Conservation (phyloP, 495 filamentous ascomycete species). For the Parathielavia hyrcaniae region DNA sequence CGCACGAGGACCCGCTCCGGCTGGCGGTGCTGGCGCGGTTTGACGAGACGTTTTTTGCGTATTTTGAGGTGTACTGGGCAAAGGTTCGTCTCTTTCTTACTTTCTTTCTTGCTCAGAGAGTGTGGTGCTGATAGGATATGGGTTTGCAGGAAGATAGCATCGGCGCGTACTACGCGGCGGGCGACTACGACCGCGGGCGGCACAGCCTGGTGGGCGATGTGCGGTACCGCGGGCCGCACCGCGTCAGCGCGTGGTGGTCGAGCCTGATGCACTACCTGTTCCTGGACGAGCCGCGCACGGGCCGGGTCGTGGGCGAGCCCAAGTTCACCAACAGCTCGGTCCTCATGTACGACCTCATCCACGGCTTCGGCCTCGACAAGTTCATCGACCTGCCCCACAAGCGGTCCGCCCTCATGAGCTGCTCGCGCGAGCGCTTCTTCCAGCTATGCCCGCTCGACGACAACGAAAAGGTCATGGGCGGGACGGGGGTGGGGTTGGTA, state of each 20-base stretch:
- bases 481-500: slow-evolving; percentile 41
- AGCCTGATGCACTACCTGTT: slow-evolving; percentile 64
- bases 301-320: slow-evolving; percentile 58
- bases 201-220: slow-evolving; percentile 63
- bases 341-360: slow-evolving; percentile 59
- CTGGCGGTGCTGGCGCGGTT: slow-evolving; percentile 57
- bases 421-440: slow-evolving; percentile 62
- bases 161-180: slow-evolving; percentile 58
- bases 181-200: slow-evolving; percentile 60
- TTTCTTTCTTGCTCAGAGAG: not conserved
- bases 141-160: slow-evolving; percentile 56
- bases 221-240: slow-evolving; percentile 56
- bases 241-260: slow-evolving; percentile 64
- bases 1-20: slow-evolving; percentile 58
- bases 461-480: slow-evolving; percentile 43
- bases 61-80: slow-evolving; percentile 67
- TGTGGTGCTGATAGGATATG: not conserved
- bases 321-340: slow-evolving; percentile 54
- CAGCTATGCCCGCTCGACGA: slow-evolving; percentile 55
- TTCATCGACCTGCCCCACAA: slow-evolving; percentile 63
- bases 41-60: slow-evolving; percentile 55
- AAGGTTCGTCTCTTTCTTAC: slow-evolving; percentile 43
- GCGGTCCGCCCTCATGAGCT: slow-evolving; percentile 54
- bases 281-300: slow-evolving; percentile 62
- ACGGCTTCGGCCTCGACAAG: slow-evolving; percentile 59